Evolutionary conservation across 225 moss, liverwort and hornwort species (phyloP), one percentile per base, ranked within the genome.

Genomic region (Sphagnum contortum): DNA sequence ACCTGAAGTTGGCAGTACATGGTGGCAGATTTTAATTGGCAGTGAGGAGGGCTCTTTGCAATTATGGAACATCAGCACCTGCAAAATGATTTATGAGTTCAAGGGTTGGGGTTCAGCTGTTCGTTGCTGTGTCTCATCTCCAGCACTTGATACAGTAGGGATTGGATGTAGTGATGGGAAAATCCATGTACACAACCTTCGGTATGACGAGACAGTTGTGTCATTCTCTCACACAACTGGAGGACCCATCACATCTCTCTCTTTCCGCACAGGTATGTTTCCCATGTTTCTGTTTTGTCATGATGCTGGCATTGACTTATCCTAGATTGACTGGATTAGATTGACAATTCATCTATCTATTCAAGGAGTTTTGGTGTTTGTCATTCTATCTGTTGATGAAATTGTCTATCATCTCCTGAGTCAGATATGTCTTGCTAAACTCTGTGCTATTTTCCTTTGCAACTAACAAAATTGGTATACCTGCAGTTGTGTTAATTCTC

Each of bases 1-100:
- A 29, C 29, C 29, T 29, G 29, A 29, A 29, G 29, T 29, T 1
- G 1, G 29, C 29, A 1, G 45, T 29, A 3, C 54, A 44, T 8
- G 8, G 46, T 64, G 55, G 51, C 81, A 87, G 87, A 72, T 88
- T 47, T 79, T 93, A 8, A 77, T 98, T 2, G 98, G 91, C 2
- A 86, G 93, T n/a, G 98, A 98, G 63, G 87, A 91, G 60, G 98
- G 98, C 0, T 68, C 91, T 2, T 70, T 98, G 45, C 98, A 98
- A 62, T 70, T 98, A 12, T 93, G 98, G 98, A 98, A 98, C 66
- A 74, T 78, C 47, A 91, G 83, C 67, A 86, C 93, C 9, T 73
- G 84, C 44, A 87, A 71, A 48, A 57, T 98, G 80, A 60, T 98
- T 46, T 75, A 71, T 59, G 93, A 98, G 64, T 98, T 98, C 50